Base-by-base conservation (phyloP, 140 eudicot species). In the Anethum foeniculum region DNA sequence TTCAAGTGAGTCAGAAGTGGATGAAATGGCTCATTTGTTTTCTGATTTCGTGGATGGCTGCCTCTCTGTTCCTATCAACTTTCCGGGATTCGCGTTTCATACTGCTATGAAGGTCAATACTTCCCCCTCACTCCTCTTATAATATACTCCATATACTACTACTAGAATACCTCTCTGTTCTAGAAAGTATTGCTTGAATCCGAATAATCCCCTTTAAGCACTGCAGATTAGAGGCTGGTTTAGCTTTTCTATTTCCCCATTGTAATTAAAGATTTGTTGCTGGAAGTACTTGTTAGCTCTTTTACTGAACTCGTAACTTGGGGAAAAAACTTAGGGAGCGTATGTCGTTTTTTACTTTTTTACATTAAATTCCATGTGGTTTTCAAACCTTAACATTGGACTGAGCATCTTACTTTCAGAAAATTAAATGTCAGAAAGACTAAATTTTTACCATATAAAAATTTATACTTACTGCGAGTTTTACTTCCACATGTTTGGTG, bases 11-110 rank as follows among this genome's bases (percentile, higher is more conserved):
- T 56, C 80, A 0, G 91, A 90, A 76, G 96, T 92, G 83, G 83
- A 87, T 78, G 93, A 92, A 73, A 88, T 92, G 85, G 86, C 97
- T 32, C 86, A 86, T 68, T 58, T 85, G 79, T 92, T 92, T 86
- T 92, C 97, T 38, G 86, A 85, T 46, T 92, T 92, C 21, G 97
- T 82, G n/a, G 97, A 92, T 68, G 97, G 97, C 6, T 92, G 97
- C 73, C 85, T 92, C 28, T 92, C 97, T 46, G 77, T 90, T 78
- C 97, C 97, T 28, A 80, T 92, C 82, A 87, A 85, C 78, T 67
- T 92, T 30, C 93, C 93, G 15, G 97, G 97, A 77, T 88, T 87
- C 75, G 84, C 96, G 84, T 92, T 82, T 77, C 88, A 87, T 84
- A 87, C 84, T 56, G 97, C 96, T 39, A 90, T 92, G 95, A 92